phyloP scores from a whole-genome alignment of 2,329 filamentous ascomycete genomes.

The Penicillium sp. region DNA sequence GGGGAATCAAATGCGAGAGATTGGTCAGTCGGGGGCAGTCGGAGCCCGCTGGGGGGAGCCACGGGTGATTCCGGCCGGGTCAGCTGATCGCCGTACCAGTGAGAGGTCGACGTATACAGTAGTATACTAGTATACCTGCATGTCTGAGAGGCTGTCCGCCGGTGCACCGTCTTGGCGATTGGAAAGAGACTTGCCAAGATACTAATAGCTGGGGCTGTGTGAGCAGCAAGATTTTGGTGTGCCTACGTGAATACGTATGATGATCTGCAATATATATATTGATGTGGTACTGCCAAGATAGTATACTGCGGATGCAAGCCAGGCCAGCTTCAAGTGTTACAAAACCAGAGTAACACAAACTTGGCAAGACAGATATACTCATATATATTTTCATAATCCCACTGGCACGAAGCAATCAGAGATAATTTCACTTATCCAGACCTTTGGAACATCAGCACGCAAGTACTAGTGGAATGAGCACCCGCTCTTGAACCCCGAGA shows the following conservation, averaged over 20 bases:
- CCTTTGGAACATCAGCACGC: neutral
- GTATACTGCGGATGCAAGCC: no score
- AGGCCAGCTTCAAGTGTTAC: no score
- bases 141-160: neutral
- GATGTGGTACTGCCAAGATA: no score
- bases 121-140: neutral
- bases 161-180: neutral
- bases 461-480: neutral
- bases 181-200: no score
- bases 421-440: neutral
- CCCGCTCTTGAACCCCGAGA: neutral
- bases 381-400: no score
- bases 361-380: no score
- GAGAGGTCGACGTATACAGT: neutral
- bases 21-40: conserved; percentile 16
- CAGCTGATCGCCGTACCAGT: conserved; percentile 10
- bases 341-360: no score
- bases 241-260: no score
- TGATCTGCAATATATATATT: no score
- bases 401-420: neutral
- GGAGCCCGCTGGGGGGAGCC: conserved; percentile 3
- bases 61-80: conserved; percentile 15
- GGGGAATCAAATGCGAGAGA: conserved; percentile 19
- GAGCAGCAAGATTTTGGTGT: no score
- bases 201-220: no score